Evolutionary conservation across 176 grass and related monocot species (phyloP).

Genomic region (Musa schizocarpa): DNA sequence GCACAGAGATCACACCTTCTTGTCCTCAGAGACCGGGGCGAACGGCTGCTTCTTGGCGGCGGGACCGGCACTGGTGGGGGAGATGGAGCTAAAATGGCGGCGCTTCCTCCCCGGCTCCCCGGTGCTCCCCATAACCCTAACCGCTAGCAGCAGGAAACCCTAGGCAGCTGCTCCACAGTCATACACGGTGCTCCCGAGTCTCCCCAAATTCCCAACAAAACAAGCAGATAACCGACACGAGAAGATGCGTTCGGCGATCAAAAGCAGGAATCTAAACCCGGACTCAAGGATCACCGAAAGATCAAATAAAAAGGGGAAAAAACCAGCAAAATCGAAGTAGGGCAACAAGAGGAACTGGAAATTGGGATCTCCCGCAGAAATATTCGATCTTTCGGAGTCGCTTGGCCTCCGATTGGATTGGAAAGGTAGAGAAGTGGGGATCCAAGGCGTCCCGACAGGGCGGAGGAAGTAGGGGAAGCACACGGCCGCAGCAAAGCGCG

Average conservation of each 20-base stretch:
- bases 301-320: neutral
- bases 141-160: slow-evolving; percentile 28
- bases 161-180: slow-evolving; percentile 23
- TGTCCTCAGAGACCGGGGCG: slow-evolving; percentile 50
- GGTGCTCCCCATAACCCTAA: slow-evolving; percentile 52
- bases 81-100: slow-evolving; percentile 41
- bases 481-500: neutral
- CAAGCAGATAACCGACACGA: neutral
- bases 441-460: neutral
- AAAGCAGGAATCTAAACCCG: neutral
- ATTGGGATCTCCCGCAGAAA: neutral
- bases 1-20: slow-evolving; percentile 41
- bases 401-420: neutral
- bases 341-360: neutral
- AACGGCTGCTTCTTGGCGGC: slow-evolving; percentile 40
- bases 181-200: neutral
- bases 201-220: neutral
- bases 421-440: neutral
- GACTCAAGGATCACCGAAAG: neutral
- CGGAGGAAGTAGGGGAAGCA: neutral
- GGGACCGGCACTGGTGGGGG: slow-evolving; percentile 28
- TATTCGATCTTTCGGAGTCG: neutral
- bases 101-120: slow-evolving; percentile 57
- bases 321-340: neutral
- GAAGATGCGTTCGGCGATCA: neutral